These are phyloP conservation scores for Taxawa tesnikishii DNA, from an alignment of 2,329 filamentous ascomycete genomes.

Conservation along the genomic window DNA sequence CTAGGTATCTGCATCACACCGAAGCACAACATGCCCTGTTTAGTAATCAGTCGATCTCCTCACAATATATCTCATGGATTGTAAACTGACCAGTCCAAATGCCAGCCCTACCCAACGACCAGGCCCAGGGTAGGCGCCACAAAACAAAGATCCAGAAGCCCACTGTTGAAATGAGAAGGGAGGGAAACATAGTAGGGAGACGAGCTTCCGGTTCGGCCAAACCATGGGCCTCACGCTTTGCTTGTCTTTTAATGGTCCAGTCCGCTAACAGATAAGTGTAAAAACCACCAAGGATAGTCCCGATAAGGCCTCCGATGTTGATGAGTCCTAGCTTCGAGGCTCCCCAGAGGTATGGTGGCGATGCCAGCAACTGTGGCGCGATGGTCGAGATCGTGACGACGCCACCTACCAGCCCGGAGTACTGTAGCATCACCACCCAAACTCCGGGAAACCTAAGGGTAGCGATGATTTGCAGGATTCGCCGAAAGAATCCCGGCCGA, in stretches of 20 bases:
- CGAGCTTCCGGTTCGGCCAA: conserved; percentile 27
- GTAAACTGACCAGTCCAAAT: no score
- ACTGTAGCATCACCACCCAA: conserved; percentile 29
- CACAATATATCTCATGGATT: no score
- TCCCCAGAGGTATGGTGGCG: conserved; percentile 30
- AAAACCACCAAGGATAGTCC: conserved; percentile 21
- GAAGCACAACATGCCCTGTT: conserved; percentile 28
- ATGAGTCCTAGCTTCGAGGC: conserved; percentile 24
- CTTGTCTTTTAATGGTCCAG: conserved; percentile 22
- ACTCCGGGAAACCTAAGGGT: conserved; percentile 27
- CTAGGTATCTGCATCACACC: conserved; percentile 29
- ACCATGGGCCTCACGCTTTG: conserved; percentile 23
- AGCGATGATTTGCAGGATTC: conserved; percentile 24
- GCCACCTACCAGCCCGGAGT: conserved; percentile 28
- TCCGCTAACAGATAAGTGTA: conserved; percentile 27
- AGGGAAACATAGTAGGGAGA: conserved; percentile 25
- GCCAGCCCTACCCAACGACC: no score
- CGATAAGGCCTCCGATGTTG: conserved; percentile 25
- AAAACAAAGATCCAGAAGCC: conserved; percentile 28
- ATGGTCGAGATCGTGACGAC: conserved; percentile 26
- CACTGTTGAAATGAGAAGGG: conserved; percentile 23
- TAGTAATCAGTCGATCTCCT: no score
- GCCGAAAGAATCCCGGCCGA: conserved; percentile 19
- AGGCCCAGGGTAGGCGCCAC: no score
- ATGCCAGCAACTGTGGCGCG: conserved; percentile 23